Conservation (phyloP, 805 yeast species). For the Clavispora carvajalis region DNA sequence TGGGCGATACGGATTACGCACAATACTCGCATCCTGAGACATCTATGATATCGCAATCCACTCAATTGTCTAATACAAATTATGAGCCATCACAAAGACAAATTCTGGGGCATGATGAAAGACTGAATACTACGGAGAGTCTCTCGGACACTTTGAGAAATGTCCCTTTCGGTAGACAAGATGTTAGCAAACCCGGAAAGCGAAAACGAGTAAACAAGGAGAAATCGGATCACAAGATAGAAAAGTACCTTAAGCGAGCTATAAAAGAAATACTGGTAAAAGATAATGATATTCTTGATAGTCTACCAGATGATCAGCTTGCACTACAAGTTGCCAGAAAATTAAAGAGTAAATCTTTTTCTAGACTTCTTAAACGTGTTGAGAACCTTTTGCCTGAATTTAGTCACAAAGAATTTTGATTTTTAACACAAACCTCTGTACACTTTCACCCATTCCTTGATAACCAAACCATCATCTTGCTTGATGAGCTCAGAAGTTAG, state of each 20-base stretch:
- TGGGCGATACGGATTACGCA: background rate
- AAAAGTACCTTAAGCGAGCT: background rate
- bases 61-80: slow-evolving; percentile 2
- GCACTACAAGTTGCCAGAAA: slow-evolving; percentile 10
- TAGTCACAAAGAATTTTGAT: background rate
- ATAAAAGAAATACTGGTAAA: slow-evolving; percentile 5
- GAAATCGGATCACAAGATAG: background rate
- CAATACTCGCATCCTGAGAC: slow-evolving; percentile 2
- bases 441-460: slow-evolving; percentile 51
- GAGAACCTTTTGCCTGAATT: slow-evolving; percentile 7
- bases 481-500: slow-evolving; percentile 36
- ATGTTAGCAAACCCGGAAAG: background rate
- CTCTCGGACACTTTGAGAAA: background rate
- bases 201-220: background rate
- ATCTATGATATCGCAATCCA: slow-evolving; percentile 9
- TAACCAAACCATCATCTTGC: slow-evolving; percentile 53
- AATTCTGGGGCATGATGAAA: background rate
- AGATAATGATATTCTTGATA: slow-evolving; percentile 2
- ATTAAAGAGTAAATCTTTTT: slow-evolving; percentile 9
- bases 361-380: slow-evolving; percentile 10
- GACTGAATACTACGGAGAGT: no score
- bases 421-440: slow-evolving; percentile 1
- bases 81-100: background rate
- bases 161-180: background rate
- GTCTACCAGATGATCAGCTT: slow-evolving; percentile 11